Conservation (phyloP, 768 basidiomycete genomes). For the Naganishia vaughanmartiniae region DNA sequence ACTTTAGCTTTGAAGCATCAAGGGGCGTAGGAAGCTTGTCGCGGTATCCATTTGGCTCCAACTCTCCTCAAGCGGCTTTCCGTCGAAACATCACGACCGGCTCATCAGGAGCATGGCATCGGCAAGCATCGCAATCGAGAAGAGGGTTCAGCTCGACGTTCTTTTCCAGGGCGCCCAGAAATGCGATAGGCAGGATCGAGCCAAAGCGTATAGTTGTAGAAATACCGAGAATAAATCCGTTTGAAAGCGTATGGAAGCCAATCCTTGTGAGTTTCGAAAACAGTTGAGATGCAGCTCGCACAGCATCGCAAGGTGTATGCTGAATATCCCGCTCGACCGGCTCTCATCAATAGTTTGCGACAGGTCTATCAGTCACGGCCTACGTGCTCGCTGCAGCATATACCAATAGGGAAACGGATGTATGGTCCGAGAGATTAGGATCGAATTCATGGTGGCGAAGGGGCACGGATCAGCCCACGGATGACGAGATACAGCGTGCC, state of each 20-base stretch:
- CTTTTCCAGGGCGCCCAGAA: not conserved
- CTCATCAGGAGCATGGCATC: not conserved
- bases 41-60: not conserved
- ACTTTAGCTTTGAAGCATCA: too few species aligned
- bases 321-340: not conserved
- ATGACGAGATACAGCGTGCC: conserved; percentile 48
- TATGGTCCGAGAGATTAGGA: conserved; percentile 45
- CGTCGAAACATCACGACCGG: not conserved
- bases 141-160: not conserved
- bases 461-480: conserved; percentile 38
- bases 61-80: not conserved
- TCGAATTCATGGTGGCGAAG: conserved; percentile 44
- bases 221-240: conserved; percentile 23
- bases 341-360: conserved; percentile 40
- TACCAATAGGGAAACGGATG: conserved; percentile 47
- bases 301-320: not conserved
- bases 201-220: conserved; percentile 44
- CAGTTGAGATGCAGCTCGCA: not conserved
- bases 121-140: not conserved
- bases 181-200: conserved; percentile 42
- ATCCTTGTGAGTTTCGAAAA: conserved; percentile 36
- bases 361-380: conserved; percentile 42
- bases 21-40: not conserved
- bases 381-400: conserved; percentile 43
- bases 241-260: conserved; percentile 40